A percentile compares a stretch with the other conserved stretches of the same genome.
Evolutionary conservation across 2,329 filamentous ascomycete genomes (phyloP).

Genomic region (Hansfordia pulvinata): DNA sequence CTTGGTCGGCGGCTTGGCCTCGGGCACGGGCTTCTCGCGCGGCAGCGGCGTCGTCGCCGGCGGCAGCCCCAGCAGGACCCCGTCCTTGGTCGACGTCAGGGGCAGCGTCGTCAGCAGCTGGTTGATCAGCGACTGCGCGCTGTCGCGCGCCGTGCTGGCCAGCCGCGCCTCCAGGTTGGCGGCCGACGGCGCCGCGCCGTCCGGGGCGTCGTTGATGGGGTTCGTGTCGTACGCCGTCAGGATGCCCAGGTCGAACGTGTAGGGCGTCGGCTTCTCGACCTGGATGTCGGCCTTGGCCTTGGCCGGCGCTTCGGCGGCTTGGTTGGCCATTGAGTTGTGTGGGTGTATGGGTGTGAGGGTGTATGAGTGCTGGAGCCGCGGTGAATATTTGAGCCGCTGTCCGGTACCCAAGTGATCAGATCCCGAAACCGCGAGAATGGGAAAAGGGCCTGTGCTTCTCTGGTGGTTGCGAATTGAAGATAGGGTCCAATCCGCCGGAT

Average conservation of each 20-base stretch:
- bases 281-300: conserved; percentile 42
- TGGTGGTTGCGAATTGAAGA: no score
- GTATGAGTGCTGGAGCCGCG: conserved; percentile 1
- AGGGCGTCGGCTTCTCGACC: conserved; percentile 74
- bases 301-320: conserved; percentile 7
- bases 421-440: no score
- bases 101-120: conserved; percentile 84
- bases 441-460: no score
- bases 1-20: conserved; percentile 71
- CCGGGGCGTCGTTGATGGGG: conserved; percentile 28
- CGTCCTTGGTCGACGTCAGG: conserved; percentile 52
- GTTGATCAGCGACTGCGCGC: conserved; percentile 84
- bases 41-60: conserved; percentile 57
- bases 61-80: conserved; percentile 72
- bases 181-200: conserved; percentile 34
- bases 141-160: conserved; percentile 66
- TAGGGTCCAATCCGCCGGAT: no score
- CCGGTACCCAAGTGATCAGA: no score
- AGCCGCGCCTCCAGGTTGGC: conserved; percentile 52
- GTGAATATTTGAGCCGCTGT: no score
- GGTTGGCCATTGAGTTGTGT: no score
- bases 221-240: conserved; percentile 81
- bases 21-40: conserved; percentile 82
- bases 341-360: conserved; percentile 3
- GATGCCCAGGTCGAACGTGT: conserved; percentile 87